Percentiles rank a stretch among this genome's conserved stretches.
Evolutionary conservation across 2,329 filamentous ascomycete species (phyloP).

Genomic region (Chaetothyriales sp.): DNA sequence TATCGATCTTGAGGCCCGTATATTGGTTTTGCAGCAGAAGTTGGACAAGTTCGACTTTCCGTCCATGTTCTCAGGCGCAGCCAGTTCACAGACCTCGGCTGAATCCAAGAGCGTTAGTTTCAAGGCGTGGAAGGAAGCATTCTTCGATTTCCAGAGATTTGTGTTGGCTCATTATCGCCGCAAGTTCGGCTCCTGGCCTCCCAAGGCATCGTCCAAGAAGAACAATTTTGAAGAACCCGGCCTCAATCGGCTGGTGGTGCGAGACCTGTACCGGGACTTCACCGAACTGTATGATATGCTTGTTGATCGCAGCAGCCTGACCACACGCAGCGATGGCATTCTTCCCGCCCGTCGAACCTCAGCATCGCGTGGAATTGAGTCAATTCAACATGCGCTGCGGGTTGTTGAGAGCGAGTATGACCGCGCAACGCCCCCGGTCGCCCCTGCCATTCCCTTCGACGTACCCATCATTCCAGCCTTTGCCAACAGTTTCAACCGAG

Average conservation of each 20-base stretch:
- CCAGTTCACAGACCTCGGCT: constrained; percentile 61
- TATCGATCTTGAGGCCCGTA: constrained; percentile 60
- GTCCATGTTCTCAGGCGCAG: constrained; percentile 72
- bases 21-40: constrained; percentile 53
- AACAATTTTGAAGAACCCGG: constrained; percentile 76
- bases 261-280: constrained; percentile 71
- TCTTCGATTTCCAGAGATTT: constrained; percentile 59
- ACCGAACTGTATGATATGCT: constrained; percentile 76
- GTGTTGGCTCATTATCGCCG: constrained; percentile 54
- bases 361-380: constrained; percentile 36
- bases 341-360: constrained; percentile 40
- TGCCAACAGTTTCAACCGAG: constrained; percentile 39
- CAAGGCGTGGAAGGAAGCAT: constrained; percentile 66
- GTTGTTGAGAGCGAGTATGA: constrained; percentile 79
- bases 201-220: constrained; percentile 82
- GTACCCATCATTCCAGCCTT: constrained; percentile 62
- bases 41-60: constrained; percentile 87
- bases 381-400: constrained; percentile 55
- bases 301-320: constrained; percentile 64
- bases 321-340: constrained; percentile 59
- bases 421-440: constrained; percentile 70
- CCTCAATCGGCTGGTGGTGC: constrained; percentile 68
- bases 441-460: constrained; percentile 84
- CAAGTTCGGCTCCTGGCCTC: constrained; percentile 66
- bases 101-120: constrained; percentile 70